These are phyloP conservation scores for Endothia cerciana DNA, from an alignment of 2,329 filamentous ascomycete genomes.

Conservation along the genomic window DNA sequence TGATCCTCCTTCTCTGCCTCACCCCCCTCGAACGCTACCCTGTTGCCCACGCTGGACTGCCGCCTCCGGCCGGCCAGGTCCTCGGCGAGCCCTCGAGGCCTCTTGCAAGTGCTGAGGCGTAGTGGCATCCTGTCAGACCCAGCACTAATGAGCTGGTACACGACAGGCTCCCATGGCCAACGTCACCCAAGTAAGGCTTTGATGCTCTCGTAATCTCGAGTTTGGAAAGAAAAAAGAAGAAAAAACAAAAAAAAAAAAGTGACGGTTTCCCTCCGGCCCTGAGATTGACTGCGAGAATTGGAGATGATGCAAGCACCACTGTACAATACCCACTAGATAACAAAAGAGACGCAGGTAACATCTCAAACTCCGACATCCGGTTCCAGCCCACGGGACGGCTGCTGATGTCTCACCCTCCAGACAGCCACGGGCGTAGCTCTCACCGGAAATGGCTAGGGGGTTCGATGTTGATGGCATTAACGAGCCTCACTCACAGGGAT, in stretches of 20 bases:
- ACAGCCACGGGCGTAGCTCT: not conserved
- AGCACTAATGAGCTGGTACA: not conserved
- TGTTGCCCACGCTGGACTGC: not conserved
- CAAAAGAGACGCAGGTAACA: not conserved
- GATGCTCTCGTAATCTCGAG: too few species aligned
- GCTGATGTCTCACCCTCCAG: not conserved
- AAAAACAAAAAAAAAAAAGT: not conserved
- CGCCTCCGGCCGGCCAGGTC: not conserved
- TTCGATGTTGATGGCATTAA: not conserved
- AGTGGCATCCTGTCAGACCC: not conserved
- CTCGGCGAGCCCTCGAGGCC: not conserved
- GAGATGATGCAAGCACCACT: not conserved
- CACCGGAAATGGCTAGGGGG: not conserved
- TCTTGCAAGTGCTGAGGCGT: slow-evolving; percentile 6
- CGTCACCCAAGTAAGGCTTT: not conserved
- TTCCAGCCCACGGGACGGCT: not conserved
- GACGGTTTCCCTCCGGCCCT: not conserved
- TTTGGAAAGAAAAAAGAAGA: not conserved
- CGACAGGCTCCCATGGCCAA: not conserved
- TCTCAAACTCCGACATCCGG: not conserved
- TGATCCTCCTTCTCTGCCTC: not conserved
- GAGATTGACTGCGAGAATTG: not conserved
- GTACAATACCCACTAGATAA: not conserved
- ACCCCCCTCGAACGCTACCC: not conserved
- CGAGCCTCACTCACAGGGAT: not conserved